Conservation (phyloP, 2,329 filamentous ascomycete genomes). For the Thielaviopsis cerberus region DNA sequence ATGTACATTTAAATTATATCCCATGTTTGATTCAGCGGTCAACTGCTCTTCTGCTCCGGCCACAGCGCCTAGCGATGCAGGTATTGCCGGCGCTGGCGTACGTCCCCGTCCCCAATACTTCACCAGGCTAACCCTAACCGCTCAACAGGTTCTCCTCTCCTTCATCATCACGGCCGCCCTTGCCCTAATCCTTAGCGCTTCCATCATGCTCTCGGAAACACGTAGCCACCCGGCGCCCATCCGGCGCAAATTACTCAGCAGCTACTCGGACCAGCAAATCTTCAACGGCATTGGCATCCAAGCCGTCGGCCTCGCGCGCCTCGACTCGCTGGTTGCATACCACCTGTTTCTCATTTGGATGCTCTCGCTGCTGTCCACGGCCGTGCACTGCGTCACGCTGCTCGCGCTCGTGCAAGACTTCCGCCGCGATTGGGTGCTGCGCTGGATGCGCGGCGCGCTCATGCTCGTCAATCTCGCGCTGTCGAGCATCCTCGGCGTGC, state of each 20-base stretch:
- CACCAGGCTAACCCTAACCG: not conserved
- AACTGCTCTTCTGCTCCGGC: slow-evolving; percentile 28
- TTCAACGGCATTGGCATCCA: slow-evolving; percentile 52
- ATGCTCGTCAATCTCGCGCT: no score
- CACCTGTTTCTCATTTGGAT: no score
- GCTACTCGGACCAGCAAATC: slow-evolving; percentile 51
- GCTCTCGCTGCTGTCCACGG: no score
- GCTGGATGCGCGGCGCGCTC: no score
- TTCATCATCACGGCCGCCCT: slow-evolving; percentile 46
- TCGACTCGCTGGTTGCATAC: no score
- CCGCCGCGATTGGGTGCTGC: no score
- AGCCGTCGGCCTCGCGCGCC: slow-evolving; percentile 33
- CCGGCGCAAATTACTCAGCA: slow-evolving; percentile 43
- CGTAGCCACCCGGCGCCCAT: slow-evolving; percentile 35
- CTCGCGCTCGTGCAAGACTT: no score
- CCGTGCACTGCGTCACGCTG: no score
- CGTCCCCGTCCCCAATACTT: not conserved
- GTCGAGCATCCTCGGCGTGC: no score
- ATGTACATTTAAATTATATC: no score
- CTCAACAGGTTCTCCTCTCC: slow-evolving; percentile 42
- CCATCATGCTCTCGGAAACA: slow-evolving; percentile 37
- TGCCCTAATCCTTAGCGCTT: slow-evolving; percentile 34
- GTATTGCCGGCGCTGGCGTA: slow-evolving; percentile 12
- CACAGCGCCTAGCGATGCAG: slow-evolving; percentile 21
- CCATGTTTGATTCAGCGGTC: slow-evolving; percentile 13